Percentiles rank a stretch among this genome's conserved stretches.
phyloP scores from a whole-genome alignment of 768 basidiomycete genomes.

The Boletus edulis region DNA sequence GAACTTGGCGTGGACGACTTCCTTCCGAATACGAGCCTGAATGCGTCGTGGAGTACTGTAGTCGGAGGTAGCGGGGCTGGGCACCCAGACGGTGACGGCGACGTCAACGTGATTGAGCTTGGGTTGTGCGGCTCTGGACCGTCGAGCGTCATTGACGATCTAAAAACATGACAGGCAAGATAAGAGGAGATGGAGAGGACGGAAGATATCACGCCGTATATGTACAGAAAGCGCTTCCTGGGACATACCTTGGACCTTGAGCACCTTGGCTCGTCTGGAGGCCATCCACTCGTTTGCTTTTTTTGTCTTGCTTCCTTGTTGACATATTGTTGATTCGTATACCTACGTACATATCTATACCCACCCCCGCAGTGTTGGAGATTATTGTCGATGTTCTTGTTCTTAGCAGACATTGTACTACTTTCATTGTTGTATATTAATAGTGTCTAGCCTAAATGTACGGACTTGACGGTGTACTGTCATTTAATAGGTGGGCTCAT shows the following conservation, averaged over 20 bases:
- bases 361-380: background rate
- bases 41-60: constrained; percentile 13
- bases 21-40: background rate
- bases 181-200: background rate
- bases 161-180: background rate
- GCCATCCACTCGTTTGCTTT: background rate
- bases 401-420: background rate
- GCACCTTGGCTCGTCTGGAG: background rate
- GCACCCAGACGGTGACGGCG: background rate
- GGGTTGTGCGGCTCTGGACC: constrained; percentile 4
- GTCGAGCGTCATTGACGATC: constrained; percentile 1
- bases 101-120: constrained; percentile 11
- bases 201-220: background rate
- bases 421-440: background rate
- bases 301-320: background rate
- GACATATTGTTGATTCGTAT: background rate
- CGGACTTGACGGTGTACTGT: too few relatives aligned
- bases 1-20: background rate
- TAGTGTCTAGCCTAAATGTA: too few relatives aligned
- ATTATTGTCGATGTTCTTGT: background rate
- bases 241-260: background rate
- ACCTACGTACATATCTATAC: background rate
- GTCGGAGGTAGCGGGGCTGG: background rate
- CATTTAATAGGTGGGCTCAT: too few relatives aligned
- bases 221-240: too few relatives aligned